phyloP scores from a whole-genome alignment of 768 basidiomycete genomes.

The Lyophyllum atratum region DNA sequence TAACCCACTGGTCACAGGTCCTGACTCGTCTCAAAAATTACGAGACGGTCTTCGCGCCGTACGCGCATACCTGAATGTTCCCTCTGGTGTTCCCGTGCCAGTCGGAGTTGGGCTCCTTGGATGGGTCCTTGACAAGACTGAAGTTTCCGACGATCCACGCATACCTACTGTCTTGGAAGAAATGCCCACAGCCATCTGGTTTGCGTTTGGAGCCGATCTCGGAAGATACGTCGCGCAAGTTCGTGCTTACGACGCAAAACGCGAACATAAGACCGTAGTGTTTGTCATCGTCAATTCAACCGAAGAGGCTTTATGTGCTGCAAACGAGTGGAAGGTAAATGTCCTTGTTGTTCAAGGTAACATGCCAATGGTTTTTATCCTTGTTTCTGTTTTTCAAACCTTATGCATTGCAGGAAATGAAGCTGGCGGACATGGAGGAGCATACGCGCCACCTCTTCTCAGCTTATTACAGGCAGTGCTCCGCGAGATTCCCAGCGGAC shows the following conservation, averaged over 20 bases:
- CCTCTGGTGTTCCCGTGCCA: conserved; percentile 48
- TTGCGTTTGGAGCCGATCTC: conserved; percentile 57
- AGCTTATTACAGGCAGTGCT: conserved; percentile 48
- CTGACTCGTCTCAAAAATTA: no score
- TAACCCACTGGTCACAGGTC: no score
- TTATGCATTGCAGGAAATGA: conserved; percentile 23
- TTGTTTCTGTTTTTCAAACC: not conserved
- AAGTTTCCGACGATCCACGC: conserved; percentile 32
- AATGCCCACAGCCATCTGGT: conserved; percentile 56
- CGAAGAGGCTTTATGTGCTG: conserved; percentile 48
- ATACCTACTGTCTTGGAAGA: conserved; percentile 46
- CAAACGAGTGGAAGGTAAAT: conserved; percentile 54
- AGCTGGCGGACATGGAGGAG: conserved; percentile 36
- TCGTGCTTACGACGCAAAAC: conserved; percentile 36
- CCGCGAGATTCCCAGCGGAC: conserved; percentile 33
- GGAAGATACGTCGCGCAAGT: conserved; percentile 53
- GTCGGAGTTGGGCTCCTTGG: conserved; percentile 61
- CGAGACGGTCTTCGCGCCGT: no score
- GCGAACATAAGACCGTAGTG: conserved; percentile 47
- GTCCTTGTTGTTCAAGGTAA: conserved; percentile 68
- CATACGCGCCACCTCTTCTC: conserved; percentile 47
- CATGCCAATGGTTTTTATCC: not conserved
- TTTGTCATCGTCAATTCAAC: conserved; percentile 54
- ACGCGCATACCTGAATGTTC: no score
- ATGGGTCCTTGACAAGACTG: conserved; percentile 54